A percentile compares a stretch with the other conserved stretches of the same genome.
Conservation (phyloP, 441 rosid genomes). For the Mallotus japonicus region DNA sequence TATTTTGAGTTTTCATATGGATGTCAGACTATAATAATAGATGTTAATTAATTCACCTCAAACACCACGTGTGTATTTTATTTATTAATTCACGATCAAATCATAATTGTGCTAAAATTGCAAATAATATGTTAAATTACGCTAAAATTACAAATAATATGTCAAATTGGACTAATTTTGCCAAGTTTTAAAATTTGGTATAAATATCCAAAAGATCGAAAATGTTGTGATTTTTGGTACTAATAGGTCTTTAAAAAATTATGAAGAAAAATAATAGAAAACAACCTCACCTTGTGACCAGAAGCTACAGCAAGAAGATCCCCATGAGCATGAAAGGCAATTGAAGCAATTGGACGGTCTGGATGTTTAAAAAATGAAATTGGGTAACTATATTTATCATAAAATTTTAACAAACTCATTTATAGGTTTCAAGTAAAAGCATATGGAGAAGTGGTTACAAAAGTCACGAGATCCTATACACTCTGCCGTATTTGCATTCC, state of each 20-base stretch:
- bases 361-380: conserved; percentile 20
- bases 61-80: too few relatives aligned
- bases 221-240: too few relatives aligned
- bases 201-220: too few relatives aligned
- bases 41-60: too few relatives aligned
- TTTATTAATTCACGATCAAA: too few relatives aligned
- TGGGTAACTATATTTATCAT: neutral
- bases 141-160: too few relatives aligned
- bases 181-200: too few relatives aligned
- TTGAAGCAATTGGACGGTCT: conserved; percentile 90
- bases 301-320: conserved; percentile 86
- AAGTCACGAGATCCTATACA: conserved; percentile 73
- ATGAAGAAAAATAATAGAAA: neutral
- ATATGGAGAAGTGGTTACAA: conserved; percentile 40
- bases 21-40: too few relatives aligned
- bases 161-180: too few relatives aligned
- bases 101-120: too few relatives aligned
- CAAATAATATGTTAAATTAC: too few relatives aligned
- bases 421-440: neutral
- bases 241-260: neutral
- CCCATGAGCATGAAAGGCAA: conserved; percentile 84
- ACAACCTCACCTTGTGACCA: conserved; percentile 71
- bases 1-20: too few relatives aligned
- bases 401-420: neutral
- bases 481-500: conserved; percentile 72